Percentiles rank a stretch among this genome's conserved stretches.
Evolutionary conservation across 176 grass and related monocot genomes (phyloP).

Genomic region (Oryza glaberrima): DNA sequence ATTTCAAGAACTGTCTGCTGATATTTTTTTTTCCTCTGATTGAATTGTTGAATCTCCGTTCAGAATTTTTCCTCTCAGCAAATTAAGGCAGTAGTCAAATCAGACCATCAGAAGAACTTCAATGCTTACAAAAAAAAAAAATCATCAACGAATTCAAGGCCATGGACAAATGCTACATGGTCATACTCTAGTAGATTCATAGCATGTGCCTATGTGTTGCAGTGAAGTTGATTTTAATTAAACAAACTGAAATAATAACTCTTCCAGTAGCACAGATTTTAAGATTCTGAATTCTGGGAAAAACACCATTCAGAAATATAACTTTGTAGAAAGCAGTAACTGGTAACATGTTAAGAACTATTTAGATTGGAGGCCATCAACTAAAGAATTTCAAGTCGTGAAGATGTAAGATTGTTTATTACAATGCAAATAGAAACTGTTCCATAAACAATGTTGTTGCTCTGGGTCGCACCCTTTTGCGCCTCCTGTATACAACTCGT

Average conservation of each 20-base stretch:
- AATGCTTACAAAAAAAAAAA: constrained; percentile 12
- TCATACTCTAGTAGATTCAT: background rate
- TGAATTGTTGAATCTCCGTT: constrained; percentile 76
- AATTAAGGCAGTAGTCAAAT: background rate
- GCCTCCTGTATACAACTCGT: too few relatives aligned
- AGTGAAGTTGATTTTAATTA: background rate
- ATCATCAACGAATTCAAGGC: background rate
- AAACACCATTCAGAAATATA: background rate
- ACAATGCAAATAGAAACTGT: background rate
- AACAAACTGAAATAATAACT: background rate
- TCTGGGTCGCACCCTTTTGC: too few relatives aligned
- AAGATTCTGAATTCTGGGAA: background rate
- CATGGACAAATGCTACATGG: constrained; percentile 14
- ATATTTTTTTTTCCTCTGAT: constrained; percentile 63
- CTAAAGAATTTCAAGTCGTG: background rate
- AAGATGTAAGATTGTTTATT: background rate
- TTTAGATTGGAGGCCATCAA: background rate
- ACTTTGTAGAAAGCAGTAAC: background rate
- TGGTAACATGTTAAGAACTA: background rate
- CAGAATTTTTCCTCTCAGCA: constrained; percentile 86
- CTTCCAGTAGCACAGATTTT: background rate
- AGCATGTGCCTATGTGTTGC: background rate
- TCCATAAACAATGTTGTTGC: background rate
- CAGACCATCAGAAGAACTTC: constrained; percentile 18
- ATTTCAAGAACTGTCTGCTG: constrained; percentile 91